Conservation (phyloP, 176 grass and related monocot species). For the Triticum timopheevii region DNA sequence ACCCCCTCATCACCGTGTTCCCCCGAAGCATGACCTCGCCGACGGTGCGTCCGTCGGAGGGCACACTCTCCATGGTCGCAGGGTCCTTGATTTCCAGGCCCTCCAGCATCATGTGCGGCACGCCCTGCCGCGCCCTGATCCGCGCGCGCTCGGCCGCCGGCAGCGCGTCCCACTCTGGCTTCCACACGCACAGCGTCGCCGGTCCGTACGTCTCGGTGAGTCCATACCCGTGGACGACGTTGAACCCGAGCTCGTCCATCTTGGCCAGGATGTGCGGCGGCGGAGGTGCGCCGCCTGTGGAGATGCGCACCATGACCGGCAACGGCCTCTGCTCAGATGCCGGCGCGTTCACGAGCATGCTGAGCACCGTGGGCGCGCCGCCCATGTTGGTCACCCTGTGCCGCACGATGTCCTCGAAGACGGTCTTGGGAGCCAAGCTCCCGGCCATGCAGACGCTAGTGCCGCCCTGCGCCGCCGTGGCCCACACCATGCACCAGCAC, state of each 20-base stretch:
- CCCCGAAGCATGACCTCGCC: constrained; percentile 69
- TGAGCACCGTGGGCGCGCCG: constrained; percentile 54
- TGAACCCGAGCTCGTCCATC: constrained; percentile 64
- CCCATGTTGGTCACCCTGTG: constrained; percentile 61
- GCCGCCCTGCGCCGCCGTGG: constrained; percentile 52
- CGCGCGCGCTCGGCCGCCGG: constrained; percentile 40
- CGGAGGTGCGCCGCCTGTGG: constrained; percentile 57
- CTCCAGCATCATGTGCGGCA: constrained; percentile 39
- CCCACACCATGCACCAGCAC: constrained; percentile 51
- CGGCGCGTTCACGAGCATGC: constrained; percentile 51
- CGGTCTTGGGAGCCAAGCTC: constrained; percentile 8
- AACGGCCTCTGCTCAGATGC: constrained; percentile 37
- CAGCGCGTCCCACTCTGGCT: constrained; percentile 59
- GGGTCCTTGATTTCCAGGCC: constrained; percentile 61
- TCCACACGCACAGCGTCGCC: constrained; percentile 49
- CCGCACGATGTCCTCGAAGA: constrained; percentile 53
- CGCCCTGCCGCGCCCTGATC: constrained; percentile 51
- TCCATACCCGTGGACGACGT: constrained; percentile 53
- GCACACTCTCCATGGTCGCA: constrained; percentile 47
- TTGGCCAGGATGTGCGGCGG: constrained; percentile 40
- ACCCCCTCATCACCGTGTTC: constrained; percentile 70
- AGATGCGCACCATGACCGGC: constrained; percentile 28
- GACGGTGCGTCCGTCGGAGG: constrained; percentile 50
- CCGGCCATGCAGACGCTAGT: constrained; percentile 46
- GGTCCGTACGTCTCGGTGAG: constrained; percentile 59